These are phyloP conservation scores for Boletus reticulatus DNA, from an alignment of 768 basidiomycete genomes.

Conservation along the genomic window DNA sequence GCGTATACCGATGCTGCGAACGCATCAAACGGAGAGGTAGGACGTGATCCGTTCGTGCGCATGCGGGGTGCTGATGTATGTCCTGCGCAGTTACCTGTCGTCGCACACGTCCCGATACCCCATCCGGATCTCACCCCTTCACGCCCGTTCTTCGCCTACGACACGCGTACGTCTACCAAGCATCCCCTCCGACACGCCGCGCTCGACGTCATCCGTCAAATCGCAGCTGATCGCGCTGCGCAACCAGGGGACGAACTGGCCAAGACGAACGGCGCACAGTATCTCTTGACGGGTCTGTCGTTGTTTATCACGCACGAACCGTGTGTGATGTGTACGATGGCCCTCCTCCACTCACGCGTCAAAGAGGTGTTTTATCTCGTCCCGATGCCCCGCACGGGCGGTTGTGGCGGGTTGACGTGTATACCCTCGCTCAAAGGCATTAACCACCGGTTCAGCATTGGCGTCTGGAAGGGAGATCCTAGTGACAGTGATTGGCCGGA, in stretches of 20 bases:
- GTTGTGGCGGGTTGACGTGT: conserved; percentile 75
- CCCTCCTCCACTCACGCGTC: conserved; percentile 91
- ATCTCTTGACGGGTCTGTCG: conserved; percentile 81
- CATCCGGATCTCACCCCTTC: conserved; percentile 34
- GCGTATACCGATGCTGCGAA: conserved; percentile 41
- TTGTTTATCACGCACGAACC: conserved; percentile 96
- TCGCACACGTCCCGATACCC: conserved; percentile 63
- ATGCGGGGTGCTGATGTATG: not conserved
- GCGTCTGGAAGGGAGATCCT: conserved; percentile 50
- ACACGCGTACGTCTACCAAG: conserved; percentile 61
- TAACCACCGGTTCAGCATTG: conserved; percentile 85
- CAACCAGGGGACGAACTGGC: conserved; percentile 11
- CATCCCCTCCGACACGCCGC: conserved; percentile 89
- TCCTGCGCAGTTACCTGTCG: conserved; percentile 64
- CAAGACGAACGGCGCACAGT: conserved; percentile 66
- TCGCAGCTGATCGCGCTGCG: conserved; percentile 55
- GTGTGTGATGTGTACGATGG: conserved; percentile 98
- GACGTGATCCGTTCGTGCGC: not conserved
- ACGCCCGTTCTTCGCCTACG: conserved; percentile 53
- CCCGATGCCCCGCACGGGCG: conserved; percentile 78
- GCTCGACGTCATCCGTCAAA: conserved; percentile 67
- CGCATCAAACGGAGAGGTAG: conserved; percentile 56
- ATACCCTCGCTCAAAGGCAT: conserved; percentile 81
- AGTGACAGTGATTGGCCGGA: not conserved
- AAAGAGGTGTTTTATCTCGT: conserved; percentile 77